phyloP scores from a whole-genome alignment of 495 filamentous ascomycete genomes.

The Xylaria cubensis region DNA sequence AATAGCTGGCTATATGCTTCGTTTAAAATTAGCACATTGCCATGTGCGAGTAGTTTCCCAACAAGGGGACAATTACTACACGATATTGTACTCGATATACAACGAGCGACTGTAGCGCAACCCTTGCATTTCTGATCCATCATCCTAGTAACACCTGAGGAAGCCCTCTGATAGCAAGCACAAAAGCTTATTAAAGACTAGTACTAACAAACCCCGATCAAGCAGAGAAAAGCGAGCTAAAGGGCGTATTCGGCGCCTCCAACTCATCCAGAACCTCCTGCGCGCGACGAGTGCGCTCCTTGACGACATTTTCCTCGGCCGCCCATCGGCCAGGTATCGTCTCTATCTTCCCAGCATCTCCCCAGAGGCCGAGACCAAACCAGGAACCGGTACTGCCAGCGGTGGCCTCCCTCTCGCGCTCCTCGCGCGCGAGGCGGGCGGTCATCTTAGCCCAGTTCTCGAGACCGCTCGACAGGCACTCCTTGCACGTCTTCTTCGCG shows the following conservation, averaged over 20 bases:
- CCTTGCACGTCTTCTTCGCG: conserved; percentile 64
- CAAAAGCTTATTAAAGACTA: background rate
- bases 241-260: conserved; percentile 42
- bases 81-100: background rate
- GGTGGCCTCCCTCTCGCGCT: conserved; percentile 46
- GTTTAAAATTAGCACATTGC: background rate
- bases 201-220: conserved; percentile 31
- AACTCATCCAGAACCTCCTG: conserved; percentile 56
- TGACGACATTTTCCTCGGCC: conserved; percentile 60
- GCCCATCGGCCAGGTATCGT: conserved; percentile 48
- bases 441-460: conserved; percentile 81
- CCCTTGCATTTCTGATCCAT: background rate
- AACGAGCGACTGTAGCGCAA: background rate
- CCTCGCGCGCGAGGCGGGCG: conserved; percentile 59
- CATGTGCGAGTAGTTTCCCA: background rate
- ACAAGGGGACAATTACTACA: background rate
- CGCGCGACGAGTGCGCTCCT: conserved; percentile 53
- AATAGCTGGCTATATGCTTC: background rate
- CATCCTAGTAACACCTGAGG: background rate
- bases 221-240: conserved; percentile 47
- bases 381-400: conserved; percentile 30
- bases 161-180: background rate
- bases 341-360: conserved; percentile 40
- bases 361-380: conserved; percentile 56
- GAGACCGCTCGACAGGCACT: conserved; percentile 74